A percentile compares a stretch with the other conserved stretches of the same genome.
These are phyloP conservation scores for Lactarius quietus DNA, from an alignment of 768 basidiomycete species.

Conservation along the genomic window DNA sequence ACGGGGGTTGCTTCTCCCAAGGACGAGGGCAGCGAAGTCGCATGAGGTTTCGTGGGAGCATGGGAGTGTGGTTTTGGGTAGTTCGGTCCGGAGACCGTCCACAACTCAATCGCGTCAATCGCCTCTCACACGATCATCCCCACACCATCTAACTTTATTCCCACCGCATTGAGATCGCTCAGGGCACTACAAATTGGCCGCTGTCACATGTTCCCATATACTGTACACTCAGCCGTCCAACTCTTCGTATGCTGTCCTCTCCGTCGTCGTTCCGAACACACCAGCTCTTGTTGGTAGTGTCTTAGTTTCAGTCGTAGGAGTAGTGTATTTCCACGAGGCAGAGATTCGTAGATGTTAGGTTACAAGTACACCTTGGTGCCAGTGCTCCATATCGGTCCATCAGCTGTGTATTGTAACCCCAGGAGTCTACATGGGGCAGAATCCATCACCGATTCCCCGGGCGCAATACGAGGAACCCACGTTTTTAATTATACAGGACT, in stretches of 20 bases:
- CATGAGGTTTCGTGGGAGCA: constrained; percentile 14
- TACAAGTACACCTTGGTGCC: neutral
- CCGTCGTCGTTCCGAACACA: neutral
- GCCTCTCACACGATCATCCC: neutral
- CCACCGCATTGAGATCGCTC: neutral
- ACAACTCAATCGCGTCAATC: too few relatives aligned
- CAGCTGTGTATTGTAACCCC: neutral
- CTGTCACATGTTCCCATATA: neutral
- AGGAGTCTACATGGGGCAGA: neutral
- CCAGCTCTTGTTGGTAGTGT: neutral
- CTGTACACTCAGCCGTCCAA: neutral
- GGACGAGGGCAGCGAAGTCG: constrained; percentile 7
- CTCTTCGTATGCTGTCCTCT: neutral
- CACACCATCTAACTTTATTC: neutral
- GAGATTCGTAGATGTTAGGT: neutral
- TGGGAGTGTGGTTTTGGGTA: neutral
- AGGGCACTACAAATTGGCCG: neutral
- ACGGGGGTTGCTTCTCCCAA: constrained; percentile 9
- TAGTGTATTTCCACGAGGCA: neutral
- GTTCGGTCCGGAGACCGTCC: neutral
- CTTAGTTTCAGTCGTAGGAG: neutral
- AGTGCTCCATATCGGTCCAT: neutral
- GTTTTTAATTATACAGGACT: neutral
- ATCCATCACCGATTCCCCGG: too few relatives aligned
- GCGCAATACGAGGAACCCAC: too few relatives aligned